Evolutionary conservation across 768 basidiomycete genomes (phyloP).

Genomic region (Leucosporidium scottii): DNA sequence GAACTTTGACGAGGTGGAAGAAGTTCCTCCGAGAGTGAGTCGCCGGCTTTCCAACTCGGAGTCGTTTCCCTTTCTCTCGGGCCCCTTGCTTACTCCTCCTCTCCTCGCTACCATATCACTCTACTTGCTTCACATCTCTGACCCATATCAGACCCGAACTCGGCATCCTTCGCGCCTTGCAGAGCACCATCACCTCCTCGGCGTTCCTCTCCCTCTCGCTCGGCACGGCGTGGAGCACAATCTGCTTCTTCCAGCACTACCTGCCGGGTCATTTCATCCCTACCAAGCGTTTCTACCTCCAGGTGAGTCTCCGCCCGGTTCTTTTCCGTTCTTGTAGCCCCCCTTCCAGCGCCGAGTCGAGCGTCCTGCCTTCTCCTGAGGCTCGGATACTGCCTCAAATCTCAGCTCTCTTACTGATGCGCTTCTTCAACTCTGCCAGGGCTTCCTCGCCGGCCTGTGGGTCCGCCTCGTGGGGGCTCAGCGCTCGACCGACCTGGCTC

Average conservation of each 20-base stretch:
- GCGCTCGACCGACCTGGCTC: background rate
- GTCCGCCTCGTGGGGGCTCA: background rate
- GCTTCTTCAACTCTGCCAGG: background rate
- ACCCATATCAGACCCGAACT: background rate
- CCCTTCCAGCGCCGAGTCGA: too few relatives aligned
- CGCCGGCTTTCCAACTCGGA: too few relatives aligned
- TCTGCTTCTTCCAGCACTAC: constrained; percentile 5
- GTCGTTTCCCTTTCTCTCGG: background rate
- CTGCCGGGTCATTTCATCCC: background rate
- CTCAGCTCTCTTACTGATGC: background rate
- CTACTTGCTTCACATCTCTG: too few relatives aligned
- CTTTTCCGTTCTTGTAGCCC: too few relatives aligned
- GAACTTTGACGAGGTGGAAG: background rate
- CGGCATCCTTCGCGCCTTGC: background rate
- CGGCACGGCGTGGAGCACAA: constrained; percentile 3
- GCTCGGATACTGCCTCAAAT: too few relatives aligned
- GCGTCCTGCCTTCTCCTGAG: too few relatives aligned
- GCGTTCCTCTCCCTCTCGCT: constrained; percentile 5
- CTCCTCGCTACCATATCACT: background rate
- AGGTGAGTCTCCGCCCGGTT: background rate
- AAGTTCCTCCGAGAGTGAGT: constrained; percentile 2
- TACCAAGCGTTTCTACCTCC: constrained; percentile 3
- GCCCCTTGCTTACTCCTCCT: background rate
- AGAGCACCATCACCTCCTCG: background rate
- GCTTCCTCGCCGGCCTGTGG: constrained; percentile 8